Conservation (phyloP, 305 asterid genomes). For the Fraxinus angustifolia region DNA sequence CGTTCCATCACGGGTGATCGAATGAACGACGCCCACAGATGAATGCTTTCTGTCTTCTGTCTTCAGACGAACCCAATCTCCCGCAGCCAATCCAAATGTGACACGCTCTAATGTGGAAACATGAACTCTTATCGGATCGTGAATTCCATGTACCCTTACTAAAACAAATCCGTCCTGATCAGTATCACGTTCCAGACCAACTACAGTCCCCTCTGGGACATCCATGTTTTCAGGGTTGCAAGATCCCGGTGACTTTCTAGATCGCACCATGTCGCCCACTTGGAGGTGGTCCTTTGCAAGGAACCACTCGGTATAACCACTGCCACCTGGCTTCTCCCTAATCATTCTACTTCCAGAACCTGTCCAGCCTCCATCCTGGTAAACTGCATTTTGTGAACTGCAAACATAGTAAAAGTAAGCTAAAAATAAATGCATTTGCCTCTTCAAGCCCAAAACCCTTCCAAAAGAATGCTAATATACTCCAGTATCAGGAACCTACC, state of each 20-base stretch:
- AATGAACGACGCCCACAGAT: constrained; percentile 50
- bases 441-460: not conserved
- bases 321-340: constrained; percentile 32
- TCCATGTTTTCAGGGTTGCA: constrained; percentile 32
- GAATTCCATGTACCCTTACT: constrained; percentile 43
- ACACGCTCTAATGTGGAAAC: constrained; percentile 48
- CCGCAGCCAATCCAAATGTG: constrained; percentile 52
- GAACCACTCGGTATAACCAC: constrained; percentile 48
- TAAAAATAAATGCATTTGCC: not conserved
- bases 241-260: constrained; percentile 39
- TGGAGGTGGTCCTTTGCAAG: constrained; percentile 56
- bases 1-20: constrained; percentile 50
- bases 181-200: constrained; percentile 53
- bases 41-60: constrained; percentile 39
- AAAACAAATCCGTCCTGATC: constrained; percentile 49
- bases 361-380: constrained; percentile 45
- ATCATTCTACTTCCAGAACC: constrained; percentile 34
- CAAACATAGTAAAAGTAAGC: constrained; percentile 21
- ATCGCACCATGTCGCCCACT: constrained; percentile 56
- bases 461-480: not conserved
- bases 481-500: not conserved
- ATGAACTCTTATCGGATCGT: constrained; percentile 41
- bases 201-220: constrained; percentile 50
- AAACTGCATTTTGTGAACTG: constrained; percentile 46
- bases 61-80: constrained; percentile 56